Conservation (phyloP, 176 grass and related monocot genomes). For the Triticum turgidum region DNA sequence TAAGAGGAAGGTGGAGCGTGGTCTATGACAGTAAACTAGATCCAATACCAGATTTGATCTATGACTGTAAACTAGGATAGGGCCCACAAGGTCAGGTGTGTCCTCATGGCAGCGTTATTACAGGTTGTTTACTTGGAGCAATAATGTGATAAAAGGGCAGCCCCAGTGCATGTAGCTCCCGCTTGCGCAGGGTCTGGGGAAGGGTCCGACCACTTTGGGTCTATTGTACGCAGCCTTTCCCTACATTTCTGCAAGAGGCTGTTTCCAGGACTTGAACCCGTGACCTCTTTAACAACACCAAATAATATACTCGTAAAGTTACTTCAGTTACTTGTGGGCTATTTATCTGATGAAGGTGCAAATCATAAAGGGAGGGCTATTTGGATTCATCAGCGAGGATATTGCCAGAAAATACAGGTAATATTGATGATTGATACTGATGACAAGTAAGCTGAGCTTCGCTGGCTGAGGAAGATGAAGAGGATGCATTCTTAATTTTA, state of each 20-base stretch:
- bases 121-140: neutral
- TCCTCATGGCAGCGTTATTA: neutral
- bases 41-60: neutral
- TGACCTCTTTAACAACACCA: neutral
- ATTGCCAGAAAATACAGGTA: neutral
- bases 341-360: neutral
- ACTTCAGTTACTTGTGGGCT: slow-evolving; percentile 4
- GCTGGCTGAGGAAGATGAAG: neutral
- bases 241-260: too few relatives aligned
- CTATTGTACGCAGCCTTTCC: too few relatives aligned
- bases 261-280: too few relatives aligned
- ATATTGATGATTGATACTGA: neutral
- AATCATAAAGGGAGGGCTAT: neutral
- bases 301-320: neutral
- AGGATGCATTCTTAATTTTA: neutral
- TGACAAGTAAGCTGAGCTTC: neutral
- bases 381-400: neutral
- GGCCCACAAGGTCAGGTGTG: neutral
- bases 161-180: too few relatives aligned
- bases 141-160: neutral
- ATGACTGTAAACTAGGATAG: neutral
- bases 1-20: neutral
- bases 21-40: neutral
- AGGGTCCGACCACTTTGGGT: too few relatives aligned
- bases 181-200: too few relatives aligned